phyloP scores from a whole-genome alignment of 139 green algal species.

The Chlamydomonas incerta region DNA sequence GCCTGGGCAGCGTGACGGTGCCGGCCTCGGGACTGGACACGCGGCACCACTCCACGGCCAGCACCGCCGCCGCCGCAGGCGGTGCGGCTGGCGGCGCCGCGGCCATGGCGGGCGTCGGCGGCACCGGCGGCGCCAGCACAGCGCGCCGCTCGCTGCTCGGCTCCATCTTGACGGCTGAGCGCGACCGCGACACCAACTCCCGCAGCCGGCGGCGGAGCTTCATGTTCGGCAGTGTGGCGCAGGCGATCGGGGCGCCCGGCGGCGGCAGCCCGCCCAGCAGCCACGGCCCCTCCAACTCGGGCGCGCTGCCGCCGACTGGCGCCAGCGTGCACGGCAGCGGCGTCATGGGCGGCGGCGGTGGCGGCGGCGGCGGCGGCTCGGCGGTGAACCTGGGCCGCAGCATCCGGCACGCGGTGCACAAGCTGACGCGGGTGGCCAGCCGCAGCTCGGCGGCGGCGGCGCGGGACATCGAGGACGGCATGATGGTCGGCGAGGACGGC shows the following conservation, averaged over 20 bases:
- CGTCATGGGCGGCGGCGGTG: not conserved
- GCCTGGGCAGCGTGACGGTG: no score
- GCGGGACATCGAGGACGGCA: slow-evolving; percentile 16
- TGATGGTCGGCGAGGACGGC: not conserved
- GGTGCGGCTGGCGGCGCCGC: no score
- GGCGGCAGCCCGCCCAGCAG: not conserved
- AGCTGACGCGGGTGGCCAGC: not conserved
- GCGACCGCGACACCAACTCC: not conserved
- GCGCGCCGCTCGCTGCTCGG: slow-evolving; percentile 11
- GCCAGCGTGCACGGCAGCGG: not conserved
- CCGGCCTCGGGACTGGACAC: not conserved
- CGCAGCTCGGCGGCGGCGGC: not conserved
- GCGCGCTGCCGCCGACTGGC: no score
- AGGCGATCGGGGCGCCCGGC: not conserved
- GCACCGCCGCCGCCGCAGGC: not conserved
- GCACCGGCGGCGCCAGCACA: no score
- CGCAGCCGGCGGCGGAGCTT: slow-evolving; percentile 33
- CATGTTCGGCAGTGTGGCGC: slow-evolving; percentile 16
- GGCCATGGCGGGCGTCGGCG: not conserved
- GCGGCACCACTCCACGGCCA: not conserved
- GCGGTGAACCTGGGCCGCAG: slow-evolving; percentile 14
- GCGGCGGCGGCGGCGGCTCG: not conserved
- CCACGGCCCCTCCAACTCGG: no score
- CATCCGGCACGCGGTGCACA: slow-evolving; percentile 9
- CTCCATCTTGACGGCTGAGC: slow-evolving; percentile 26